phyloP scores from a whole-genome alignment of 2,329 filamentous ascomycete species.

The Fusarium humuli region DNA sequence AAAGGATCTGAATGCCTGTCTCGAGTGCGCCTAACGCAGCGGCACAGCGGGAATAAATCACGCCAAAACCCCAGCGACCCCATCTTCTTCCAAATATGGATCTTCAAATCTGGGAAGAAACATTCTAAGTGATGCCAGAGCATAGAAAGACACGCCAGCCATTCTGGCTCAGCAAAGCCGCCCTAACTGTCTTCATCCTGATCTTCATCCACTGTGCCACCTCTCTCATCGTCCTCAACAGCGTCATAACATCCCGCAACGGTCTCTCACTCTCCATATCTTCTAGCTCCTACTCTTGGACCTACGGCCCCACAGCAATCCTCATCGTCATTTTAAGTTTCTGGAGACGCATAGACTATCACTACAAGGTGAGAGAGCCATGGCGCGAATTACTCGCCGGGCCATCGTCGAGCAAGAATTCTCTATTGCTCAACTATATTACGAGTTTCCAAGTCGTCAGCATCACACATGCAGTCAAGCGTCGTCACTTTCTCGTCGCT shows the following conservation, averaged over 20 bases:
- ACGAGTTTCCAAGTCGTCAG: not conserved
- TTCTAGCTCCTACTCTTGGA: not conserved
- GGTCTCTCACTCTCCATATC: not conserved
- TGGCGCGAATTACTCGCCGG: not conserved
- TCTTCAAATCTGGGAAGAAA: not conserved
- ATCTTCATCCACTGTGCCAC: fast-evolving
- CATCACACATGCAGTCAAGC: fast-evolving
- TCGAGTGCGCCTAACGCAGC: not conserved
- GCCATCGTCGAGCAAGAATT: not conserved
- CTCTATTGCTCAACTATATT: not conserved
- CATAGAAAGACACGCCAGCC: not conserved
- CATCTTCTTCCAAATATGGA: not conserved
- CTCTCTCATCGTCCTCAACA: not conserved
- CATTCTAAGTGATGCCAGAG: not conserved
- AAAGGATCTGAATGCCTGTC: not conserved
- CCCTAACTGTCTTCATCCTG: not conserved
- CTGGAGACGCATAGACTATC: not conserved
- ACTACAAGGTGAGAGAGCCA: not conserved
- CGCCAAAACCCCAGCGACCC: not conserved
- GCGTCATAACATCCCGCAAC: fast-evolving
- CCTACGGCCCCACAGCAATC: not conserved
- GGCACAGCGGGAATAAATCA: not conserved
- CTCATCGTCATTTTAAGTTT: not conserved
- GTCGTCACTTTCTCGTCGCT: fast-evolving
- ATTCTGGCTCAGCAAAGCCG: fast-evolving